phyloP scores from a whole-genome alignment of 2,329 filamentous ascomycete genomes.

The Penicillium occitanis region DNA sequence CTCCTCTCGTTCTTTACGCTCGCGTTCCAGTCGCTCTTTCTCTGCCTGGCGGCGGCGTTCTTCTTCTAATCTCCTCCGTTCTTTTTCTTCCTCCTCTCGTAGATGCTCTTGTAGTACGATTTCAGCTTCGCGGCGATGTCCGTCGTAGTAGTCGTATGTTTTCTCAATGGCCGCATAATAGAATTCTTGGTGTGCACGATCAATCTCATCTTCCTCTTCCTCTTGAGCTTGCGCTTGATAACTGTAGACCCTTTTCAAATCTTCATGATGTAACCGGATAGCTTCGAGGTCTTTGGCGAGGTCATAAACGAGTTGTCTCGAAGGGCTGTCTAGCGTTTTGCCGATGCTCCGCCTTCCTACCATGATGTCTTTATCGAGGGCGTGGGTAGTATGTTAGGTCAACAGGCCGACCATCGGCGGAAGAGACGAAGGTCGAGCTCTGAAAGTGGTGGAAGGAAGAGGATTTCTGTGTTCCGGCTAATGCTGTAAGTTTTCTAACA shows the following conservation, averaged over 20 bases:
- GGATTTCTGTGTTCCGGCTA: not conserved
- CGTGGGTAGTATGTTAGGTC: not conserved
- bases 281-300: conserved; percentile 43
- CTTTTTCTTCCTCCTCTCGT: conserved; percentile 41
- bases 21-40: conserved; percentile 34
- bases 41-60: conserved; percentile 30
- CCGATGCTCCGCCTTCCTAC: conserved; percentile 16
- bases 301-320: conserved; percentile 42
- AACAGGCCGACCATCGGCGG: conserved; percentile 3
- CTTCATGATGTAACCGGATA: conserved; percentile 42
- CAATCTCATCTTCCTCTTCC: conserved; percentile 61
- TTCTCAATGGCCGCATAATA: conserved; percentile 66
- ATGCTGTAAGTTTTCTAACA: not conserved
- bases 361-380: conserved; percentile 13
- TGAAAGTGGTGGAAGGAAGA: not conserved
- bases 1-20: conserved; percentile 27
- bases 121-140: conserved; percentile 59
- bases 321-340: conserved; percentile 38
- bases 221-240: conserved; percentile 50
- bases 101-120: conserved; percentile 53
- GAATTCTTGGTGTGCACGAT: conserved; percentile 61
- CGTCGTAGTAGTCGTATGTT: conserved; percentile 66
- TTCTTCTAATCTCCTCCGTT: conserved; percentile 37
- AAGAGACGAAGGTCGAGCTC: not conserved
- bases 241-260: conserved; percentile 45